Percentiles rank a stretch among this genome's conserved stretches.
Evolutionary conservation across 2,329 filamentous ascomycete species (phyloP).

Genomic region (Penicillium sumatraense): DNA sequence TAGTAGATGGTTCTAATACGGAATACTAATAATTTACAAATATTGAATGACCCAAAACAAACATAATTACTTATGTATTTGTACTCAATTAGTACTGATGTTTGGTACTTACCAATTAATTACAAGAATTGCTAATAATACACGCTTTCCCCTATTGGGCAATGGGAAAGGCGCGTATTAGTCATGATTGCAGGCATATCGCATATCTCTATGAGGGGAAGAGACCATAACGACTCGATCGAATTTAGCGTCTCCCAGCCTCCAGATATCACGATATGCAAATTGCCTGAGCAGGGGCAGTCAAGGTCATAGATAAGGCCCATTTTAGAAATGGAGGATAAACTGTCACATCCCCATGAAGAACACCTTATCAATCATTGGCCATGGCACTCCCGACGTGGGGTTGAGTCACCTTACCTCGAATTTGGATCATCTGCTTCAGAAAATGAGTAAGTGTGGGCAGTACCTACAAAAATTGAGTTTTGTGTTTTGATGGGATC

Average conservation of each 20-base stretch:
- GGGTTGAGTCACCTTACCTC: neutral
- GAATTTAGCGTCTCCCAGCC: neutral
- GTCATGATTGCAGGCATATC: neutral
- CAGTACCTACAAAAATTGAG: no score
- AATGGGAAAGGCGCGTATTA: slow-evolving; percentile 1
- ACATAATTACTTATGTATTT: no score
- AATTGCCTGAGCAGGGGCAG: neutral
- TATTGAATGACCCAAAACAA: no score
- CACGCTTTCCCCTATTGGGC: neutral
- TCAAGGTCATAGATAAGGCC: neutral
- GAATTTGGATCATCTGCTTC: neutral
- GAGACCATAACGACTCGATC: no score
- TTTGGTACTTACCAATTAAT: no score
- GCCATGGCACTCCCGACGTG: neutral
- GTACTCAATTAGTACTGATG: no score
- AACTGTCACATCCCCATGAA: neutral
- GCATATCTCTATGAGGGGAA: no score
- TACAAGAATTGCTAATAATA: no score
- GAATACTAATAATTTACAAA: no score
- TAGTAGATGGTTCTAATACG: no score
- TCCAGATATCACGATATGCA: neutral
- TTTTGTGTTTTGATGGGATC: neutral
- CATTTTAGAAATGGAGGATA: neutral
- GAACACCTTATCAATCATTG: neutral
- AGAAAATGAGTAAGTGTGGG: neutral